Base-by-base conservation (phyloP, 2,329 filamentous ascomycete genomes). In the Hymenoscyphus salicellus region DNA sequence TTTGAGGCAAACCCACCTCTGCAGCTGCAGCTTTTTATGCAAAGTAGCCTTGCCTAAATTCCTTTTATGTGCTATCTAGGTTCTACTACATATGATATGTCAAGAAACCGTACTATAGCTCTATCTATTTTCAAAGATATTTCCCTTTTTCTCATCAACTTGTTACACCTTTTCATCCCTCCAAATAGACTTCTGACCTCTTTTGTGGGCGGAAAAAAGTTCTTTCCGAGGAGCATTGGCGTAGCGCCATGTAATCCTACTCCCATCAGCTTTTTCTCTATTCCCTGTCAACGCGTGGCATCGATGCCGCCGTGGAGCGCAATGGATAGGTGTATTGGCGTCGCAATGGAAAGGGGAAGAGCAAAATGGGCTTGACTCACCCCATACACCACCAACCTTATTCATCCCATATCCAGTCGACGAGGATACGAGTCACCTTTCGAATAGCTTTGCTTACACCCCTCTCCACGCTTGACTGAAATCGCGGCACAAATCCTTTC, bases 401-500 rank as follows among this genome's bases (percentile, higher is more conserved):
- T 28, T 23, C 46, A 52, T 52, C 46, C 46, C 46, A 26, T 26
- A 26, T 11, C 8, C 20, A 23, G n/a, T 52, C 20, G 46, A 52
- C 46, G 46, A 26, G 46, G 46, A 52, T 52, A 23, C 46, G 46
- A 52, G 8, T 52, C 20, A 52, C 46, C 20, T 26, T 20, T 52
- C 23, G 46, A 52, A 23, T 52, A 14, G 3, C 46, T 23, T 52
- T 52, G 23, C 46, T 52, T 52, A 52, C 46, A 26, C 26, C 20
- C 46, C 46, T 8, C 20, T 52, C 46, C 46, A 52, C 20, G 20
- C 23, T 52, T 52, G 46, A 52, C 20, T 26, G 46, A 52, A 52
- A 52, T 23, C 46, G 23, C 46, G 46, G 46, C 46, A 52, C 46
- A 23, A 52, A 52, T 52, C 46, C 46, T 52, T 52, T 52, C 46